Evolutionary conservation across 176 grass and related monocot genomes (phyloP).

Genomic region (Lolium rigidum): DNA sequence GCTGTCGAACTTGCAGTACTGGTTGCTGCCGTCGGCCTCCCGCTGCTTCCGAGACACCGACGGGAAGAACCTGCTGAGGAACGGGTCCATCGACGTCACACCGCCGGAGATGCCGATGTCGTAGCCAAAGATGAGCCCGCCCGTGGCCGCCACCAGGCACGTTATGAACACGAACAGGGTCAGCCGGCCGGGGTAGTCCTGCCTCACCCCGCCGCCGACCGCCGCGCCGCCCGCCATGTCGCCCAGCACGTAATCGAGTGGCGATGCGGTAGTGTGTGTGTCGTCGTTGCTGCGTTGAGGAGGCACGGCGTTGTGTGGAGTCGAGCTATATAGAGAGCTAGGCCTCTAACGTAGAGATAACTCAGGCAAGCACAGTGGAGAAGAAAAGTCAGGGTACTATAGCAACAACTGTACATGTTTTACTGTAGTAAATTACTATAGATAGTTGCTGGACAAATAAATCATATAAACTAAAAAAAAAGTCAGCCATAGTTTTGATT

Average conservation of each 20-base stretch:
- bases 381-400: no score
- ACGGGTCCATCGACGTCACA: constrained; percentile 75
- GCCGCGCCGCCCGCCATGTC: constrained; percentile 35
- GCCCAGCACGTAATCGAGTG: no score
- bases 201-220: background rate
- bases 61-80: constrained; percentile 67
- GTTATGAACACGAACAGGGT: constrained; percentile 45
- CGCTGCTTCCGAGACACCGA: constrained; percentile 62
- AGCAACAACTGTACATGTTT: no score
- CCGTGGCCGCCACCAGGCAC: constrained; percentile 33
- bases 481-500: no score
- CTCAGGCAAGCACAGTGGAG: no score
- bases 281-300: background rate
- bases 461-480: no score
- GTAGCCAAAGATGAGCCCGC: constrained; percentile 54
- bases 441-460: no score
- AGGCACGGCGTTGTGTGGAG: background rate
- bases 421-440: no score
- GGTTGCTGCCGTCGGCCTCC: constrained; percentile 30
- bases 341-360: no score
- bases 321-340: background rate
- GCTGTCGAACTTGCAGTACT: constrained; percentile 94
- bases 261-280: background rate
- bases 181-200: constrained; percentile 42
- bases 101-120: constrained; percentile 59